Evolutionary conservation across 176 grass and related monocot genomes (phyloP), one percentile per base, ranked within the genome.

Genomic region (Areca catechu): DNA sequence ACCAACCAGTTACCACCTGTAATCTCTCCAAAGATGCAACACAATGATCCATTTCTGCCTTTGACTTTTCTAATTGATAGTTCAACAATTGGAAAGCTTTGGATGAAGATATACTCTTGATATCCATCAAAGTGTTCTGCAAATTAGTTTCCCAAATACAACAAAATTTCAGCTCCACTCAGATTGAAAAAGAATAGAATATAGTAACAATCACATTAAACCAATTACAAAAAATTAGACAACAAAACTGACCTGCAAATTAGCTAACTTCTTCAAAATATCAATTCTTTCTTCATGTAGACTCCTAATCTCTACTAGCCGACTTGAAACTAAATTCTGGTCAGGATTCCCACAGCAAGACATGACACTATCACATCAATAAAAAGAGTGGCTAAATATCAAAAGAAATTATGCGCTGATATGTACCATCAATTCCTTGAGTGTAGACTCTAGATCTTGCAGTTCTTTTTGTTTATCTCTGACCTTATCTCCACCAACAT

Each of bases 81-180:
- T 80, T 89, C 62, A 93, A 67, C 71, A 80, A 67, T 60, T 68
- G 75, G 66, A 82, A 98, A 57, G 81, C 78, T 77, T 79, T 85
- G 56, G 88, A 88, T 76, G 94, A 87, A 77, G 58, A 67, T 55
- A 93, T 86, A 54, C 24, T 80, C 76, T 98, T 89, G 63, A 83
- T 77, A 85, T 93, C 84, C 67, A 67, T 83, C 76, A 98, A 72
- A 62, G 48, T 85, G 76, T 98, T 93, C 94, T 98, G 81, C 5
- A 69, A 68, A 63, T 15, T 6, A 61, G 63, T 48, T 49, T 43
- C 34, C 7, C 34, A 43, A 43, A 43, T 43, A 43, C 34, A 43
- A 1, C 2, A 2, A 43, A 43, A 12, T 43, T 43, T 43, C 34
- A 43, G 10, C 34, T 43, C 10, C 9, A 43, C 34, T 43, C 34